phyloP scores from a whole-genome alignment of 208 protist species.

The Leishmania tarentolae region DNA sequence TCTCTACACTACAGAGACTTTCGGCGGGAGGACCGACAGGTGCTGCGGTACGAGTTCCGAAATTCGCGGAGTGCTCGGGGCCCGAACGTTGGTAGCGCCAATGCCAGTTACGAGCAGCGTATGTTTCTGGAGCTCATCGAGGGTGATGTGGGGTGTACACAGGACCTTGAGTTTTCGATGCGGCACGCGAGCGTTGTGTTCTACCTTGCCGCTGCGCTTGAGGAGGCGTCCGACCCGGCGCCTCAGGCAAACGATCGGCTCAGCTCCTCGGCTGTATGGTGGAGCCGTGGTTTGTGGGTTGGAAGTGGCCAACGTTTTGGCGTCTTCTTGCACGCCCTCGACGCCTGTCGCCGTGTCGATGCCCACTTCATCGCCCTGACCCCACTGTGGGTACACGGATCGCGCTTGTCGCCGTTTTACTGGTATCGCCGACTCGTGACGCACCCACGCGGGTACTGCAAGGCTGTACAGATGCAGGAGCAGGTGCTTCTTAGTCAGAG shows the following conservation, averaged over 20 bases:
- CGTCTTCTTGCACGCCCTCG: slow-evolving; percentile 51
- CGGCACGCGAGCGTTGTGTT: slow-evolving; percentile 56
- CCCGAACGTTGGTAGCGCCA: neutral
- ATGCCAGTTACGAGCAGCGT: slow-evolving; percentile 1
- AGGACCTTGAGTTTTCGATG: slow-evolving; percentile 56
- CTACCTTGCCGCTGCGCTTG: slow-evolving; percentile 47
- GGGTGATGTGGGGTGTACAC: slow-evolving; percentile 36
- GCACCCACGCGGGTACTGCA: slow-evolving; percentile 51
- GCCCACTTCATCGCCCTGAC: slow-evolving; percentile 68
- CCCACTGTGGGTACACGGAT: slow-evolving; percentile 59
- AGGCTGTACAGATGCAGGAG: slow-evolving; percentile 57
- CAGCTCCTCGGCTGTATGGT: slow-evolving; percentile 8
- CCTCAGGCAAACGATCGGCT: slow-evolving; percentile 9
- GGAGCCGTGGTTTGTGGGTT: slow-evolving; percentile 6
- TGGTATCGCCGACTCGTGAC: slow-evolving; percentile 58
- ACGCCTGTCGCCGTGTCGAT: slow-evolving; percentile 62
- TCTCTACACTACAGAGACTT: slow-evolving; percentile 26
- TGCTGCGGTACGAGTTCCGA: slow-evolving; percentile 45
- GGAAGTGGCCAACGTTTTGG: slow-evolving; percentile 33
- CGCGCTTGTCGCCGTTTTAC: slow-evolving; percentile 55
- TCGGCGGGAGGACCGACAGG: slow-evolving; percentile 20
- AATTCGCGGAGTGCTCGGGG: neutral
- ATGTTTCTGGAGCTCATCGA: slow-evolving; percentile 59
- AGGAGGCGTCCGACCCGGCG: slow-evolving; percentile 24
- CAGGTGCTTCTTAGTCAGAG: slow-evolving; percentile 44